Evolutionary conservation across 75 land plant species (phyloP).

Genomic region (Azolla pinnata): DNA sequence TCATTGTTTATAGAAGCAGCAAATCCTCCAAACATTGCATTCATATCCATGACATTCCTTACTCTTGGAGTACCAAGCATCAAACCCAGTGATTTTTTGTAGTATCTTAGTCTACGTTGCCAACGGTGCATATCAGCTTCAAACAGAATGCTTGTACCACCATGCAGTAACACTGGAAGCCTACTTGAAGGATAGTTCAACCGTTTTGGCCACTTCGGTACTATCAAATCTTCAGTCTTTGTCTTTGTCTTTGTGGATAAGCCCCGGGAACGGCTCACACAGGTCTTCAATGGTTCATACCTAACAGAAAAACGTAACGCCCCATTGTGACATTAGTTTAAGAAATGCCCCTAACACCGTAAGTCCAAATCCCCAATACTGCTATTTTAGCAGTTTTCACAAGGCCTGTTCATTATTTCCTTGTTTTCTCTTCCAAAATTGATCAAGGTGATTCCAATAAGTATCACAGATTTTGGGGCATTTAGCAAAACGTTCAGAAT

Average conservation of each 20-base stretch:
- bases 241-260: conserved; percentile 13
- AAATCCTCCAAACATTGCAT: conserved; percentile 87
- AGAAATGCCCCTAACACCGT: too few species aligned
- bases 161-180: conserved; percentile 36
- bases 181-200: conserved; percentile 43
- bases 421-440: too few species aligned
- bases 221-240: conserved; percentile 20
- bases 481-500: too few species aligned
- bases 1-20: conserved; percentile 62
- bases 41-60: conserved; percentile 91
- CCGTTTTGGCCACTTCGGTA: conserved; percentile 71
- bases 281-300: conserved; percentile 59
- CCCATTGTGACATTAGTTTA: too few species aligned
- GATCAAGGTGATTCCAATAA: too few species aligned
- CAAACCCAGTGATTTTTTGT: conserved; percentile 48
- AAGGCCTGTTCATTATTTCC: too few species aligned
- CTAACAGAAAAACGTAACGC: too few species aligned
- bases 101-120: conserved; percentile 55
- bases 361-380: too few species aligned
- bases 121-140: conserved; percentile 65
- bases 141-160: conserved; percentile 41
- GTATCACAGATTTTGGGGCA: too few species aligned
- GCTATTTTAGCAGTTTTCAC: too few species aligned
- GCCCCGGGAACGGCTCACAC: conserved; percentile 47
- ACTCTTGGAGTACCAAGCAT: conserved; percentile 51